Evolutionary conservation across 257 asterid species (phyloP), one percentile per base, ranked within the genome.

Genomic region (Petrea volubilis): DNA sequence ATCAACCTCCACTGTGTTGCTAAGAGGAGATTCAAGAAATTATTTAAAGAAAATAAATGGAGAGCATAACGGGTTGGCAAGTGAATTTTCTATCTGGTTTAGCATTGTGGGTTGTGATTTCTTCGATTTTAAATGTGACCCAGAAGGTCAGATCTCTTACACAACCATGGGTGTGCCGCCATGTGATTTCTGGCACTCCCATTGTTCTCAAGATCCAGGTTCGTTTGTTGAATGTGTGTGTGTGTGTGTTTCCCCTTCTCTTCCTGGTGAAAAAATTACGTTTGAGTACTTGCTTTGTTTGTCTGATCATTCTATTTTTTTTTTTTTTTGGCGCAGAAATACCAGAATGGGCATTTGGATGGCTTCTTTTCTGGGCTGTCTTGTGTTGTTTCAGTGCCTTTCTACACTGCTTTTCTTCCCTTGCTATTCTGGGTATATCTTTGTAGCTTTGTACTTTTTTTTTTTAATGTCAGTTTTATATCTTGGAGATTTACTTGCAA

Each of bases 351-450:
- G 29, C 74, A 74, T 68, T 74, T 88, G 88, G 99, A 95, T 87
- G 87, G 85, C 61, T 78, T 95, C 20, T 95, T 92, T 77, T 88
- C 96, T 75, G 92, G 78, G 51, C 44, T 95, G 75, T 92, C 98
- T 18, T 90, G 88, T 76, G 93, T 86, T 70, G 97, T 90, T 73
- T 95, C 99, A 38, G 99, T 95, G 77, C 99, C 99, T 64, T 95
- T 95, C 75, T 92, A 90, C 78, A 92, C 98, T 74, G 97, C 90
- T 31, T 92, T 95, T 76, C 96, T 95, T 60, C 99, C 98, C 64
- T 78, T 92, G 85, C 91, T 95, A 50, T 95, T 92, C 89, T 95
- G 98, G 98, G 98, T 92, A 88, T 40, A 76, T n/a, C 28, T 74
- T 33, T 68, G n/a, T n/a, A n/a, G n/a, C n/a, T n/a, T n/a, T n/a